phyloP scores from a whole-genome alignment of 345 rosid genomes.

The Aquilaria sinensis region DNA sequence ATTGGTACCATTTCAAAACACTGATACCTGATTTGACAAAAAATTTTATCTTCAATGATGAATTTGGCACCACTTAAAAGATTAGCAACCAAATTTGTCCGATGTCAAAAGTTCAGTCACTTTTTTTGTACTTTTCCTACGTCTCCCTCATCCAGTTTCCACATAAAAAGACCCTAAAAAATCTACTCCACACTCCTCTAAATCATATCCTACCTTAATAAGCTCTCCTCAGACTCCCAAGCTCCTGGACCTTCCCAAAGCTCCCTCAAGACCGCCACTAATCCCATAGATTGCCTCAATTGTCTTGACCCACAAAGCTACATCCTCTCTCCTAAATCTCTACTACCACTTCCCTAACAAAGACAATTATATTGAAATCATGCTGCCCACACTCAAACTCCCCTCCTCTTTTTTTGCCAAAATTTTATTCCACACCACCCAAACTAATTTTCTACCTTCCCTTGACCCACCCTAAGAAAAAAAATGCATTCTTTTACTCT shows the following conservation, averaged over 20 bases:
- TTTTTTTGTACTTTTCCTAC: too few relatives aligned
- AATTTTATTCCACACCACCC: neutral
- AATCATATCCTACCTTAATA: neutral
- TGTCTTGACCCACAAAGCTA: neutral
- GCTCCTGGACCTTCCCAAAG: neutral
- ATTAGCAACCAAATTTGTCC: too few relatives aligned
- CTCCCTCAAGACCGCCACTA: neutral
- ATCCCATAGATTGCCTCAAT: neutral
- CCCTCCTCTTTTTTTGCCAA: neutral
- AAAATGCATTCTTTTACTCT: too few relatives aligned
- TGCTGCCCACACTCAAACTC: neutral
- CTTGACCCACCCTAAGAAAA: too few relatives aligned
- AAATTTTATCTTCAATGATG: too few relatives aligned
- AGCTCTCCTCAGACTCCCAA: neutral
- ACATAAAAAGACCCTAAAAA: neutral
- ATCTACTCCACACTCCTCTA: neutral
- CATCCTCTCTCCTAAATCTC: neutral
- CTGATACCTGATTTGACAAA: too few relatives aligned
- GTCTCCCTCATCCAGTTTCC: neutral
- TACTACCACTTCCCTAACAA: neutral
- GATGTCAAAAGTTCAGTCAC: too few relatives aligned
- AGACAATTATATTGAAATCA: neutral
- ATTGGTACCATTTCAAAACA: too few relatives aligned
- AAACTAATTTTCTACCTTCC: neutral
- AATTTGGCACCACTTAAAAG: too few relatives aligned